Evolutionary conservation across 2,329 filamentous ascomycete genomes (phyloP).

Genomic region (Aspergillus jensenii): DNA sequence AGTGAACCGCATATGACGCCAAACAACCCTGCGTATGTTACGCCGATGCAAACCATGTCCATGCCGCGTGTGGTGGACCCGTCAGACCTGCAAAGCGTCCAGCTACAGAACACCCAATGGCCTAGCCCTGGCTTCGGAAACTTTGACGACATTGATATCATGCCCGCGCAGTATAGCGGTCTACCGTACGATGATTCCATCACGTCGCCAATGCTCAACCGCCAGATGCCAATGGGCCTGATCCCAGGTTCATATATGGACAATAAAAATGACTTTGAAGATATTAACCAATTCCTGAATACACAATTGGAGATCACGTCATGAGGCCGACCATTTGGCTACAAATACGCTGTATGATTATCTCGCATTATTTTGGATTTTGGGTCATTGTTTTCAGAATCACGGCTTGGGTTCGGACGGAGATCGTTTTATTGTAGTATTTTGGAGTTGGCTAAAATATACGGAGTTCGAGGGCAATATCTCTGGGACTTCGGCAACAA

Average conservation of each 20-base stretch:
- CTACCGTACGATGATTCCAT: slow-evolving; percentile 35
- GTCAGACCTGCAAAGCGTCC: slow-evolving; percentile 33
- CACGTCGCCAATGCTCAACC: slow-evolving; percentile 37
- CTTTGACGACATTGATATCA: slow-evolving; percentile 16
- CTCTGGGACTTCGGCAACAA: not conserved
- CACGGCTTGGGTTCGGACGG: not conserved
- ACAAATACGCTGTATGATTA: slow-evolving; percentile 21
- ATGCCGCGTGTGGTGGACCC: slow-evolving; percentile 40
- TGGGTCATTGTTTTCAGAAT: not conserved
- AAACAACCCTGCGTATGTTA: slow-evolving; percentile 23
- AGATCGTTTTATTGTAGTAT: not conserved
- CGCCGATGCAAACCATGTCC: slow-evolving; percentile 27
- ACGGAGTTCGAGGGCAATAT: not conserved
- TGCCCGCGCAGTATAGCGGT: slow-evolving; percentile 27
- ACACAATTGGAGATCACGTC: slow-evolving; percentile 40
- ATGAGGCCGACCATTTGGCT: not conserved
- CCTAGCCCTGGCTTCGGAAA: slow-evolving; percentile 22
- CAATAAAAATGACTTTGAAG: slow-evolving; percentile 36
- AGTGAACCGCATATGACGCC: slow-evolving; percentile 24
- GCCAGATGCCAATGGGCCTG: slow-evolving; percentile 35
- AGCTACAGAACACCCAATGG: slow-evolving; percentile 22
- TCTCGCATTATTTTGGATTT: not conserved
- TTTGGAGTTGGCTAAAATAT: slow-evolving; percentile 7
- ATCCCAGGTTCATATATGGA: slow-evolving; percentile 29
- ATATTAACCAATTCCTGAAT: slow-evolving; percentile 43